Evolutionary conservation across 192 early-diverging fungal species (phyloP), one percentile per base, ranked within the genome.

Genomic region (Mortierella antarctica): DNA sequence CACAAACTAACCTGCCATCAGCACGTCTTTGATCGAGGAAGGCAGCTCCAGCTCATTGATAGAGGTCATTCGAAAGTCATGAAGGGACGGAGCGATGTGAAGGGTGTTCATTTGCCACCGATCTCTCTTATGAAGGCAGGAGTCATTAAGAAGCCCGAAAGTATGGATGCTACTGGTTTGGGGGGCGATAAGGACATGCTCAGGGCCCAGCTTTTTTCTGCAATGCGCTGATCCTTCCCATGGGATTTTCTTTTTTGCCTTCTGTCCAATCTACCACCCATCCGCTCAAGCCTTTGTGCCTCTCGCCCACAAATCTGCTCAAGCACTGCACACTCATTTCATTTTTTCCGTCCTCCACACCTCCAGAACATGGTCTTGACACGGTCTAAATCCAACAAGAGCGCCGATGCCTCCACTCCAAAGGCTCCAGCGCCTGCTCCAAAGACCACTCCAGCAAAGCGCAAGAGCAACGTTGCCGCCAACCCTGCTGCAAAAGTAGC

Each of bases 1-100:
- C 31, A 31, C 31, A 31, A 7, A 14, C 61, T 40, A 66, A 65
- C 77, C 77, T 45, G 60, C 52, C 1, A 72, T 63, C 10, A 80
- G 18, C 5, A 20, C 54, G 6, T 71, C 77, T 42, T 62, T 67
- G 54, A 80, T 53, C 41, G 61, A 59, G n/a, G 52, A 17, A 9
- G 77, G 65, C 13, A 80, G 50, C 12, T 72, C 70, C 39, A 80
- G 59, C 31, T 64, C 63, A 50, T 68, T 71, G 60, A 80, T 72
- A 40, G 77, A 80, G 31, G 77, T 80, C 77, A 80, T 80, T 67
- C 17, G 42, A 14, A 5, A 31, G 31, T 31, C 31, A 31, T 31
- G 31, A 31, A 31, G 39, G 41, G 42, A 50, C 51, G 31, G 57
- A 13, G 39, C 39, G 31, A 21, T 8, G 39, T 59, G 12, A 21